Base-by-base conservation (phyloP, 2,329 filamentous ascomycete species). In the Hypoxylon sp. region DNA sequence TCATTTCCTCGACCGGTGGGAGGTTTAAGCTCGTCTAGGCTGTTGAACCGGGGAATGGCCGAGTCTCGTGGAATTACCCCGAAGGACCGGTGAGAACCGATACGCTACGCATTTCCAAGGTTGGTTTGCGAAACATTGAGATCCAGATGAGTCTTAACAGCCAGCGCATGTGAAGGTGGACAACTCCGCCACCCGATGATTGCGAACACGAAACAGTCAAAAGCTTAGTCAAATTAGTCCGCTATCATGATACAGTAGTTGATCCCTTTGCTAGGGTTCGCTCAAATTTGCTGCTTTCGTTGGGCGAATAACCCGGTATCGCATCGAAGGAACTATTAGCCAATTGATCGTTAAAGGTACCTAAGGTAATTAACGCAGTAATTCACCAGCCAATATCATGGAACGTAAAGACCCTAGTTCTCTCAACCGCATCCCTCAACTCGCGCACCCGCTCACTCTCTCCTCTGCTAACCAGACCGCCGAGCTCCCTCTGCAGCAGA, bases 401-500 rank as follows among this genome's bases (percentile, higher is more conserved):
- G 2, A 61, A 24, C 0, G 62, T 48, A 29, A 37, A 53, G 14
- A 69, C 47, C 47, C 70, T 65, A 1, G 57, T 63, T 8, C 47
- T 60, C 60, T 72, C 70, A 8, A 72, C 58, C 33, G 26, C 8
- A 14, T 67, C 62, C 55, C 50, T 62, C 22, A 72, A 33, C 48
- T 14, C 17, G 11, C 50, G 26, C 1, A 70, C 54, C 1, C 68
- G 65, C 14, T 65, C 53, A 22, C 33, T 67, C 10, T 22, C 46
- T 3, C 59, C 64, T 5, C 57, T 11, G 2, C 17, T 52, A 9
- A 55, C 31, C 26, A 24, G 22, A 9, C 66, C 55, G 0, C 65
- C 67, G 9, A 72, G 63, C 17, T 71, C 70, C 10, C 31, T 60
- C 53, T 71, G 67, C 3, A 72, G 62, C 14, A 72, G 50, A 6